Base-by-base conservation (phyloP, 768 basidiomycete species). In the Mrakia frigida region DNA sequence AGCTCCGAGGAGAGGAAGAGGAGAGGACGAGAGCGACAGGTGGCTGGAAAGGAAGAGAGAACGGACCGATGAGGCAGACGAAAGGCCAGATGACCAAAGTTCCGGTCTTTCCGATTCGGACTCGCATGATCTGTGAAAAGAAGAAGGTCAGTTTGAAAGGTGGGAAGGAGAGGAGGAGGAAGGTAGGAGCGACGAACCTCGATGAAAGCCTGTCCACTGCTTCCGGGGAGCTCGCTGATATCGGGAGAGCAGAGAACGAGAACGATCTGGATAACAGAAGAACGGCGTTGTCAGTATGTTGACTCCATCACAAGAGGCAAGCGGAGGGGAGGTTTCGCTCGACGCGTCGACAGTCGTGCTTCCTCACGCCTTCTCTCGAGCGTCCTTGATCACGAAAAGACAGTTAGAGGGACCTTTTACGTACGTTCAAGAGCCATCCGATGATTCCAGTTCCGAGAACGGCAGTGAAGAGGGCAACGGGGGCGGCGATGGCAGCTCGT, bases 361-460 rank as follows among this genome's bases (percentile, higher is more conserved):
- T 50, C 43, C 46, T 16, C 46, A 18, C 46, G 46, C 46, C 11
- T 41, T 5, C 39, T 41, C 11, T 11, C 6, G 11, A 41, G 39
- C 46, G 10, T 50, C 21, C 13, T 9, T 6, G 43, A 46, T 46
- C 46, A 18, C 18, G 46, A 46, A 2, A 14, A 1, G 43, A 43
- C 43, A 14, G 16, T 9, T 50, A 18, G 5, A 50, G 11, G 21
- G 46, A 50, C 16, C 2, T 50, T 28, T 39, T 10, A 74, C 73
- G n/a, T 13, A 74, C 73, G 83, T 94, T 96, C 77, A 94, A 86
- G 13, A 94, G 80, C 92, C 92, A 94, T 46, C 92, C 92, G 78
- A 92, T 86, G 75, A 92, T 85, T 43, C 84, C 84, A n/a, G 84
- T 85, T 4, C 83, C 83, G 79, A 83, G 78, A 61, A 84, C 87